Base-by-base conservation (phyloP, 2,329 filamentous ascomycete species). In the Colletotrichum incanum region DNA sequence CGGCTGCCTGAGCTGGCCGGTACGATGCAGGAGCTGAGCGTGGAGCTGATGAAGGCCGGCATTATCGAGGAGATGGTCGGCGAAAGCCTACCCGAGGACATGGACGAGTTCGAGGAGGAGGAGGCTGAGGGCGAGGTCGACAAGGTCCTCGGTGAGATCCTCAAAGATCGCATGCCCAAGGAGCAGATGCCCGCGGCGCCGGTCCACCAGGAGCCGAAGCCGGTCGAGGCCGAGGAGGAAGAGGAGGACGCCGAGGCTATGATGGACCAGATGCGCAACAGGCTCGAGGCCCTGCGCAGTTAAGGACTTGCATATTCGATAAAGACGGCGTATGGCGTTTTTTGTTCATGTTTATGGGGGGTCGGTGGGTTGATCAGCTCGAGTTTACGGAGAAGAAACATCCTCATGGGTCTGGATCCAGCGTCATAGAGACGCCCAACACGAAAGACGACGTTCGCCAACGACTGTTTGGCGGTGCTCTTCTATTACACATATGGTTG, bases 1-100 rank as follows among this genome's bases (percentile, higher is more conserved):
- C 88, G 92, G 37, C 83, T 99, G 76, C 96, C 96, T 14, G 93
- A 98, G 84, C 86, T 98, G 73, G 94, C 93, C 26, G 91, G 90
- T 18, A 98, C 95, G 11, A 98, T 98, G 96, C 88, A 91, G 74
- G 94, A 97, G 81, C 86, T 98, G 61, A 93, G 92, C 77, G 88
- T 92, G 70, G 96, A 98, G 87, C 84, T 98, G 76, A 93, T 98
- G 82, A 97, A 95, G 85, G 96, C 96, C 2, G 96, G 96, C 20
- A 96, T 99, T 75, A 97, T 98, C 73, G 96, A 98, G 86, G 96
- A 99, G 85, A 98, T 98, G 93, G 91, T 97, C 5, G 93, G 92
- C 59, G 96, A 98, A 80, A 91, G 88, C 54, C 85, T 98, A 75
- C 94, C 95, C n/a, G 89, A 92, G 75, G 92, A 95, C 69, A 83